Evolutionary conservation across 2,329 filamentous ascomycete genomes (phyloP).

Genomic region (Nannizzia gypsea): DNA sequence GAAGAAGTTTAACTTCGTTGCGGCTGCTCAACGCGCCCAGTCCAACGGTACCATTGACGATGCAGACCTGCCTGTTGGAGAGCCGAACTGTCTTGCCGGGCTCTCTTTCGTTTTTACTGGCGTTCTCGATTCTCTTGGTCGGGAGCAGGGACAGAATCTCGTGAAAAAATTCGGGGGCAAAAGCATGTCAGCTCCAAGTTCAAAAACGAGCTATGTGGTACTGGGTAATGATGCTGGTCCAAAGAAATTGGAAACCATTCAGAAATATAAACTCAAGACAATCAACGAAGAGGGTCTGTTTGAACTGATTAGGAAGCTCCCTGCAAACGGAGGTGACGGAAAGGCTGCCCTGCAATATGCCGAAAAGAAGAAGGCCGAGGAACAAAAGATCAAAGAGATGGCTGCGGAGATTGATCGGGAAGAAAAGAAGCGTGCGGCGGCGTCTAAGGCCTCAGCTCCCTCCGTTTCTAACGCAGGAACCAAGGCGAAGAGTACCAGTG

Average conservation of each 20-base stretch:
- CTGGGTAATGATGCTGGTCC: slow-evolving; percentile 85
- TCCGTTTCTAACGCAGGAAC: slow-evolving; percentile 17
- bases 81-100: slow-evolving; percentile 79
- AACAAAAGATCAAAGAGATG: slow-evolving; percentile 67
- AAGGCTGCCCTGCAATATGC: slow-evolving; percentile 77
- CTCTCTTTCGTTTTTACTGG: slow-evolving; percentile 94
- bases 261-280: slow-evolving; percentile 66
- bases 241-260: slow-evolving; percentile 81
- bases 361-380: slow-evolving; percentile 74
- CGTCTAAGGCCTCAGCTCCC: slow-evolving; percentile 41
- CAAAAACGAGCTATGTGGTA: slow-evolving; percentile 88
- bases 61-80: slow-evolving; percentile 66
- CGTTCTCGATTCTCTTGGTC: slow-evolving; percentile 63
- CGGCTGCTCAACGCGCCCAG: slow-evolving; percentile 42
- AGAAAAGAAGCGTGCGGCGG: slow-evolving; percentile 46
- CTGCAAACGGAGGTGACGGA: slow-evolving; percentile 74
- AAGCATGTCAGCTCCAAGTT: slow-evolving; percentile 71
- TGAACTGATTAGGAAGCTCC: slow-evolving; percentile 66
- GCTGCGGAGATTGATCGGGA: slow-evolving; percentile 77
- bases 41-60: slow-evolving; percentile 53
- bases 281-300: slow-evolving; percentile 92
- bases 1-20: slow-evolving; percentile 70
- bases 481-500: slow-evolving; percentile 26
- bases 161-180: slow-evolving; percentile 94
- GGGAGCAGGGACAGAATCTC: slow-evolving; percentile 72